Base-by-base conservation (phyloP, 1,284 basidiomycete species). In the Athelia sp. region DNA sequence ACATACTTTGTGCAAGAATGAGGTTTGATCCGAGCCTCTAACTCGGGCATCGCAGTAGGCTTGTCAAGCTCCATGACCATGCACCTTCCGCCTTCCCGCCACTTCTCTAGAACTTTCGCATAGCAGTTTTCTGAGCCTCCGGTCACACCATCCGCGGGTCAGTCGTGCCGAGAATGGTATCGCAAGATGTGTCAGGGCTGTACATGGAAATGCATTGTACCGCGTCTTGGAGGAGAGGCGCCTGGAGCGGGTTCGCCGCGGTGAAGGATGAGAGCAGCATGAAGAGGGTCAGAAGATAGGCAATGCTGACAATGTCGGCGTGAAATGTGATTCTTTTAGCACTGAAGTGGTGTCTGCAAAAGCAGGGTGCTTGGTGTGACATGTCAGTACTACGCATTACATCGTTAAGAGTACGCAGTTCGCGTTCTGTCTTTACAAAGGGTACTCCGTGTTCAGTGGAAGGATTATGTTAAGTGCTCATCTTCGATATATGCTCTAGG, bases 241-340 rank as follows among this genome's bases (percentile, higher is more conserved):
- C 68, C 69, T 97, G 93, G 13, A 97, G 73, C 0, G 93, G 81
- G 58, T 88, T 87, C 32, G 77, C 63, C 46, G 94, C 75, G 0
- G 90, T 96, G 51, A 98, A 53, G 22, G 89, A 82, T 48, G 87
- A 78, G 52, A 96, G 73, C 2, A 83, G 85, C 32, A 78, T 78
- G 74, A 98, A 98, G 59, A 98, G 91, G 32, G 91, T 81, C 3
- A 93, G 90, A 64, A 96, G 93, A 69, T 98, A 98, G 15, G 92
- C 75, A 22, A 98, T 74, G 48, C 96, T 84, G 49, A 81, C 79
- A 80, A 80, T 38, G 77, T 78, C 36, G 79, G 74, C 2, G 79
- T 73, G 1, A 74, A 62, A 14, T 93, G 69, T 0, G 90, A 87
- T 72, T 94, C 92, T 45, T 80, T 73, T 48, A 84, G 74, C 19